Base-by-base conservation (phyloP, 148 eudicot species). In the Drosera capensis region DNA sequence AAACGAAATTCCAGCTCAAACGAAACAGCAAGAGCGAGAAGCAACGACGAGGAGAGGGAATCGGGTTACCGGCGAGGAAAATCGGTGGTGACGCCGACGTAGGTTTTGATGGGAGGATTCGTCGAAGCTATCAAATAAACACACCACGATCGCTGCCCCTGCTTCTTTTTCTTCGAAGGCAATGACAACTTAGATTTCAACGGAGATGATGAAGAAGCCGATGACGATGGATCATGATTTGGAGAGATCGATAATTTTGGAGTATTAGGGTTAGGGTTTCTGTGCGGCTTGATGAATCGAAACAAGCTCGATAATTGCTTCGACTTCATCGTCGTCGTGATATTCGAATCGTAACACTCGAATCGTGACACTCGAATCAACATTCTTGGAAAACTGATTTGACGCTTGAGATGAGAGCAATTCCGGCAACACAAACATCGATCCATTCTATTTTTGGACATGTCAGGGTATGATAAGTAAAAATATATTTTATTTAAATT, bases 81-180 rank as follows among this genome's bases (percentile, higher is more conserved):
- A 70, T 80, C 52, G 35, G 52, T 74, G 57, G 95, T 71, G 63
- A 68, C 84, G 9, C 86, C 95, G 7, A 80, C 79, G 26, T 84
- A 84, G 30, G 90, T 84, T 55, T 74, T 84, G 63, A 74, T 62
- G 2, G 95, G 90, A 23, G 54, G 41, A 30, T 70, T 77, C 26
- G 82, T 67, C 40, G 95, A 80, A 43, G 69, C 68, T 24, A 84
- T 79, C 1, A 84, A 67, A 60, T 79, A 84, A 5, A 74, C 82
- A 15, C 45, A 69, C 88, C 82, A 79, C 21, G 65, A 40, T 14
- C 29, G 39, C 14, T 21, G 37, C 40, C 48, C 23, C 25, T 35
- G 3, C 7, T 24, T 43, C 1, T 29, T 38, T 8, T 30, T 13
- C 21, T 45, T 39, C 35, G 58, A 34, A 5, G 3, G n/a, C 38